These are phyloP conservation scores for Porphyra umbilicalis DNA, from an alignment of 31 red algal species.

Conservation along the genomic window DNA sequence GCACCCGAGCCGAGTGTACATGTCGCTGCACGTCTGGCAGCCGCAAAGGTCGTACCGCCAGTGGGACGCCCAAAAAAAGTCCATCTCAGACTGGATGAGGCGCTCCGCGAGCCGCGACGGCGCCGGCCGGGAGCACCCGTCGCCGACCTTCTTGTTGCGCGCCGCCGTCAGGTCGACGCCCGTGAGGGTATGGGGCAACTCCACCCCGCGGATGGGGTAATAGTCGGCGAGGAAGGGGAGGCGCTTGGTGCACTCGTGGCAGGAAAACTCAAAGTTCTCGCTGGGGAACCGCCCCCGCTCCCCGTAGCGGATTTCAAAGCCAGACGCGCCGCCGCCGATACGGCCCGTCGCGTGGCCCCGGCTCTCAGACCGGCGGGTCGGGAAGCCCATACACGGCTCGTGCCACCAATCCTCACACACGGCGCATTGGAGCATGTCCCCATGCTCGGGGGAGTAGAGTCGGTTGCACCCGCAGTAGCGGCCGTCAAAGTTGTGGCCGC, in stretches of 20 bases:
- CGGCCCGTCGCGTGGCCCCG: no score
- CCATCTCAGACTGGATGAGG: conserved; percentile 2
- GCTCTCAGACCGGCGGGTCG: not conserved
- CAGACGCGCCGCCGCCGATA: no score
- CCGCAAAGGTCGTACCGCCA: conserved; percentile 5
- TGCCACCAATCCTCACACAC: conserved; percentile 76
- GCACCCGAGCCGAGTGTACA: not conserved
- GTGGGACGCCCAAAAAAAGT: conserved; percentile 3
- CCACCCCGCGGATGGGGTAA: conserved; percentile 24
- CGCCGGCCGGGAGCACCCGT: not conserved
- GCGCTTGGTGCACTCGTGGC: conserved; percentile 32
- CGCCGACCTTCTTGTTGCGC: not conserved
- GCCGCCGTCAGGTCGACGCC: not conserved
- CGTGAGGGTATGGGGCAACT: not conserved
- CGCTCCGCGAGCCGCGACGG: not conserved
- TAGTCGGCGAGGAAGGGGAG: conserved; percentile 49
- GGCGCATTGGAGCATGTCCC: conserved; percentile 51
- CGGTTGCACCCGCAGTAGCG: conserved; percentile 60
- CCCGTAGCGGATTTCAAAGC: not conserved
- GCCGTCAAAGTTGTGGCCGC: conserved; percentile 41
- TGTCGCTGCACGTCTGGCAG: not conserved
- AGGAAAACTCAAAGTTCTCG: conserved; percentile 47
- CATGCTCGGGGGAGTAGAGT: conserved; percentile 14
- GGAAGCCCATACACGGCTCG: conserved; percentile 26
- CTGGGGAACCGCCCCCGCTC: not conserved